Base-by-base conservation (phyloP, 1,139 yeast species). In the Candida anutae region DNA sequence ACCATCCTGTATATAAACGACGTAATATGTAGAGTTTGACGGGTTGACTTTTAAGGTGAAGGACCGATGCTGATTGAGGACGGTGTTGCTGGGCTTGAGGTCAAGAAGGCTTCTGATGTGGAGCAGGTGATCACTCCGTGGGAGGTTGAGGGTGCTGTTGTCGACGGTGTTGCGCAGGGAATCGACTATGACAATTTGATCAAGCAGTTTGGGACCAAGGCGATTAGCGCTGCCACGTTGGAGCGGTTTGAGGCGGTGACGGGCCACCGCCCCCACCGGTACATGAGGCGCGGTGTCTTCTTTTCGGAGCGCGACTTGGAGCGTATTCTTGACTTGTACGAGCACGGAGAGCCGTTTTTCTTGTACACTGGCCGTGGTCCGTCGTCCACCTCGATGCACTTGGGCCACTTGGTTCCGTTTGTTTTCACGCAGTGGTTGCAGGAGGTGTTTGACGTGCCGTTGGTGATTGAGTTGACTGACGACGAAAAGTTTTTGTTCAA, bases 351-450 rank as follows among this genome's bases (percentile, higher is more conserved):
- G 59, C 94, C 90, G 22, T 93, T 93, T 56, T 93, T 88, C 63
- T 63, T 93, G 42, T 93, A 93, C 55, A 93, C 99, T 15, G 99
- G 99, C 27, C 77, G 99, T 55, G 99, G 99, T 2, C 98, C 99
- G 25, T 83, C 95, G 3, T 77, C 90, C 24, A 95, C 81, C 43
- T 80, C 94, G 15, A 80, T 93, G 85, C 99, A 93, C 54, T 67
- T 93, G 61, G 99, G 98, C 26, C 99, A 93, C 55, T 79, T 90
- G 88, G 72, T 88, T 36, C 99, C 99, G 9, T 93, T 93, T 50
- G 56, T 82, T 22, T 93, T 93, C 64, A 90, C 98, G 34, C 87
- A 87, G 57, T 93, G 98, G 98, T 69, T 93, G 46, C 99, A 93
- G 58, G 96, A 88, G 28, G 98, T 88, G 3, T 90, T 93, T 53